phyloP scores from a whole-genome alignment of 441 rosid species.

The Gossypium trilobum region DNA sequence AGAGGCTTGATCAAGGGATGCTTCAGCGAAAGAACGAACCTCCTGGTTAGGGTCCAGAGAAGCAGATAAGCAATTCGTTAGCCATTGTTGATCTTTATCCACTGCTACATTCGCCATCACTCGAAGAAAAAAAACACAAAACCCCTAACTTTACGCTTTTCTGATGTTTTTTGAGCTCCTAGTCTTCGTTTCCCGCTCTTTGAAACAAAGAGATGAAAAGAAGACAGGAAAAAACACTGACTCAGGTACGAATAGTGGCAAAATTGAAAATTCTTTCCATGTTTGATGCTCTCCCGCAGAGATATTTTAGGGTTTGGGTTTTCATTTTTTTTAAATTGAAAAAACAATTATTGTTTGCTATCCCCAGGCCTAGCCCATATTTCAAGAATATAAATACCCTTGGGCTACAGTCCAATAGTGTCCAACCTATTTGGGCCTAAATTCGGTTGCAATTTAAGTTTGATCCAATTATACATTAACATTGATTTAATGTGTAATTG shows the following conservation, averaged over 20 bases:
- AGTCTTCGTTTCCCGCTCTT: slow-evolving; percentile 21
- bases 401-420: neutral
- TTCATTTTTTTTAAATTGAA: neutral
- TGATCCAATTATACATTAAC: neutral
- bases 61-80: slow-evolving; percentile 72
- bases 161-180: neutral
- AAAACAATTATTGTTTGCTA: neutral
- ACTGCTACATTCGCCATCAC: slow-evolving; percentile 30
- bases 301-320: slow-evolving; percentile 19
- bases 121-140: neutral
- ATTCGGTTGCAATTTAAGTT: neutral
- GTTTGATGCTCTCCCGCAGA: neutral
- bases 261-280: slow-evolving; percentile 11
- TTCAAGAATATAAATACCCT: neutral
- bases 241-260: slow-evolving; percentile 17
- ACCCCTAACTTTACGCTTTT: neutral
- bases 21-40: slow-evolving; percentile 81
- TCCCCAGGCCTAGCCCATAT: neutral
- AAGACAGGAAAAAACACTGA: neutral
- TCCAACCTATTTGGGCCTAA: neutral
- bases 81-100: slow-evolving; percentile 91
- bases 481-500: too few relatives aligned
- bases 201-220: neutral
- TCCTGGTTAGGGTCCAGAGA: slow-evolving; percentile 77
- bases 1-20: slow-evolving; percentile 79